Conservation (phyloP, 768 basidiomycete genomes). For the Phaeolepiota aurea region DNA sequence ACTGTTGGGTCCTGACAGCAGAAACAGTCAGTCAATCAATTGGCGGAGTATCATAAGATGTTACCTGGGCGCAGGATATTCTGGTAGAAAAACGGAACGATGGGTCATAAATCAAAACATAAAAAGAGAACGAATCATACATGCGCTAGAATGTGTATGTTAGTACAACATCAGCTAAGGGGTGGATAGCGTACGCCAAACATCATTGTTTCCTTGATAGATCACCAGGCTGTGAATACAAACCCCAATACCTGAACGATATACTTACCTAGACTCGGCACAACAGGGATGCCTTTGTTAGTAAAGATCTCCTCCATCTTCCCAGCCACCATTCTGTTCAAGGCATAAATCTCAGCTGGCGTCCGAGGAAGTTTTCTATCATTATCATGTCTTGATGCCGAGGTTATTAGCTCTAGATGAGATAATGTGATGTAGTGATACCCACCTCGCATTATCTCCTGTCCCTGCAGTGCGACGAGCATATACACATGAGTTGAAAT, state of each 20-base stretch:
- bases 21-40: slow-evolving; percentile 6
- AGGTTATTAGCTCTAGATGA: neutral
- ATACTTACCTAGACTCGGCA: slow-evolving; percentile 66
- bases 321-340: slow-evolving; percentile 58
- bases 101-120: neutral
- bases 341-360: slow-evolving; percentile 65
- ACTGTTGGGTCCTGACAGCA: slow-evolving; percentile 49
- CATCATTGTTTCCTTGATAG: slow-evolving; percentile 76
- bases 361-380: slow-evolving; percentile 78
- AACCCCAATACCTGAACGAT: neutral
- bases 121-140: neutral
- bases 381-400: slow-evolving; percentile 65
- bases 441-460: slow-evolving; percentile 64
- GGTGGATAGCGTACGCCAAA: slow-evolving; percentile 53
- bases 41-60: too few relatives aligned
- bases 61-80: neutral
- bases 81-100: too few relatives aligned
- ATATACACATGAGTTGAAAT: slow-evolving; percentile 4
- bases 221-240: neutral
- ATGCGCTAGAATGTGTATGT: slow-evolving; percentile 6
- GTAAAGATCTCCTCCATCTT: slow-evolving; percentile 73
- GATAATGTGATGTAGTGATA: neutral
- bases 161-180: slow-evolving; percentile 5
- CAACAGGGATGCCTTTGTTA: slow-evolving; percentile 62
- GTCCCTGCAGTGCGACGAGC: slow-evolving; percentile 43